Conservation (phyloP, 163 green algal genomes). For the Trebouxia gelatinosa region DNA sequence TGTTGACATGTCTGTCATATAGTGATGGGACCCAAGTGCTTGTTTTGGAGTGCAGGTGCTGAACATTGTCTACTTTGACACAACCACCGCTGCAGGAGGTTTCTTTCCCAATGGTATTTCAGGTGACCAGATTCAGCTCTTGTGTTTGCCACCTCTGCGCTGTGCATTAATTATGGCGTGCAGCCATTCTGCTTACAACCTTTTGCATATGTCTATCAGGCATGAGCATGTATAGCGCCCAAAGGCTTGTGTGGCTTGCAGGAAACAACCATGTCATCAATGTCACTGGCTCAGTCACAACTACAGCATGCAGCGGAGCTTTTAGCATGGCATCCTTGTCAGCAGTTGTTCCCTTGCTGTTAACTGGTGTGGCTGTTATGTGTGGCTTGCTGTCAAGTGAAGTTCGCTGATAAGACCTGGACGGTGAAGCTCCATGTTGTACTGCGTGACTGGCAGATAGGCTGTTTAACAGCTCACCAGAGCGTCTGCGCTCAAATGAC, state of each 20-base stretch:
- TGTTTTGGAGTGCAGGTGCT: neutral
- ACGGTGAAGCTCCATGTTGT: too few relatives aligned
- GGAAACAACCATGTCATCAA: neutral
- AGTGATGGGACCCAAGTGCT: neutral
- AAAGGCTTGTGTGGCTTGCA: too few relatives aligned
- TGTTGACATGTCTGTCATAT: neutral
- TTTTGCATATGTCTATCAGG: neutral
- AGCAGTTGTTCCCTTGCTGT: neutral
- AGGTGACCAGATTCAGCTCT: neutral
- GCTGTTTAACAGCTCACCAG: too few relatives aligned
- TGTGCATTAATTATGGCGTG: too few relatives aligned
- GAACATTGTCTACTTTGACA: constrained; percentile 2
- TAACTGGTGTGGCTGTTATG: neutral
- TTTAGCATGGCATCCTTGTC: neutral
- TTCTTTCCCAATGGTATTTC: neutral
- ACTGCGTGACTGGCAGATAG: too few relatives aligned
- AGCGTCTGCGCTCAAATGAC: too few relatives aligned
- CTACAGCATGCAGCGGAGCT: neutral
- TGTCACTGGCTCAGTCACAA: constrained; percentile 1
- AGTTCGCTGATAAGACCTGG: too few relatives aligned
- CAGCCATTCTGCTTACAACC: neutral
- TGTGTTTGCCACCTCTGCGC: too few relatives aligned
- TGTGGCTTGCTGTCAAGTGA: neutral
- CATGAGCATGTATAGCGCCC: too few relatives aligned
- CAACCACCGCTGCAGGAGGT: neutral